Evolutionary conservation across 345 rosid genomes (phyloP).

Genomic region (Populus ilicifolia): DNA sequence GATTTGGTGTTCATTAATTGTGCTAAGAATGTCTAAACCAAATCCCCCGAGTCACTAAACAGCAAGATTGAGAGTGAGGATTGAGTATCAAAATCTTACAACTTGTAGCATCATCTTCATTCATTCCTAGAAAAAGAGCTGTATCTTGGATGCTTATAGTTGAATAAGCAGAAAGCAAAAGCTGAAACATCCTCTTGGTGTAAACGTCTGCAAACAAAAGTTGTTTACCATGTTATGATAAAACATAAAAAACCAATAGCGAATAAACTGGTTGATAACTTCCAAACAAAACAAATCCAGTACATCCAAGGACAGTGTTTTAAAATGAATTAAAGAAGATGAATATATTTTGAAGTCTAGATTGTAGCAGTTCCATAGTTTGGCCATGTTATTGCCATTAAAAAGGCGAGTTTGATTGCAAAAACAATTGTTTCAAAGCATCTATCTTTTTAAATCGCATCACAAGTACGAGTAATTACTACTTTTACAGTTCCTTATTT

Average conservation of each 20-base stretch:
- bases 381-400: not conserved
- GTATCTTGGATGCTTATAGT: conserved; percentile 66
- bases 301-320: not conserved
- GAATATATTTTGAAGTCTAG: not conserved
- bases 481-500: not conserved
- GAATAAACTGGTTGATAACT: not conserved
- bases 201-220: conserved; percentile 51
- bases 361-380: not conserved
- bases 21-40: too few species aligned
- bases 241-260: not conserved
- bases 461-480: not conserved
- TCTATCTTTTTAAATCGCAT: not conserved
- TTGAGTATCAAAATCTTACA: conserved; percentile 47
- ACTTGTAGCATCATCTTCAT: conserved; percentile 62
- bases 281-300: too few species aligned
- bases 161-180: conserved; percentile 78
- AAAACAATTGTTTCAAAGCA: not conserved
- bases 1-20: too few species aligned
- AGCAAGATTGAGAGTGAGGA: not conserved
- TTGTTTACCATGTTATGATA: not conserved
- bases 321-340: not conserved
- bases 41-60: not conserved
- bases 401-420: not conserved
- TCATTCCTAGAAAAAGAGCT: conserved; percentile 83
- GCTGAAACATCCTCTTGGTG: conserved; percentile 73